These are phyloP conservation scores for Fusarium armeniacum DNA, from an alignment of 2,329 filamentous ascomycete species.

Conservation along the genomic window DNA sequence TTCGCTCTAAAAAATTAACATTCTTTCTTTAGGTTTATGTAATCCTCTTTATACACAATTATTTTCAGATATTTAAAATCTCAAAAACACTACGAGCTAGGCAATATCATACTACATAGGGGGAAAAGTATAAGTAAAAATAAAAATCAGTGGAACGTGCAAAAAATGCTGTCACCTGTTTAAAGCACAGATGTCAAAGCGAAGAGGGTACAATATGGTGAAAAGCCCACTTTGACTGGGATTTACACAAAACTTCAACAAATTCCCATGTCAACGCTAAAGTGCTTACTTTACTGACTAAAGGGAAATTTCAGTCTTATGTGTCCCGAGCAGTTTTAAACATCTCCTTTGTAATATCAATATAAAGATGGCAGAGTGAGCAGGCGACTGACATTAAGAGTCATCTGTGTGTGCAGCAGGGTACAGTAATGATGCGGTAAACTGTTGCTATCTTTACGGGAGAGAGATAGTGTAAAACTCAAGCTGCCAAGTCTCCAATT, in stretches of 20 bases:
- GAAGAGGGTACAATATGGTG: slow-evolving; percentile 5
- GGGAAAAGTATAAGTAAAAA: neutral
- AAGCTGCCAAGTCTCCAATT: neutral
- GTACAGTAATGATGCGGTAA: neutral
- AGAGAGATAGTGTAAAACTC: neutral
- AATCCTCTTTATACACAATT: no score
- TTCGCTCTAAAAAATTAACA: neutral
- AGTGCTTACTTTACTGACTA: neutral
- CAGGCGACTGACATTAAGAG: neutral
- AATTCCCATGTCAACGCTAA: neutral
- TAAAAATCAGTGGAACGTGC: neutral
- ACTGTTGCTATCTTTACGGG: neutral
- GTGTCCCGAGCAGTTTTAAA: neutral
- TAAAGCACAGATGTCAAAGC: slow-evolving; percentile 4
- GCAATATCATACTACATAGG: neutral
- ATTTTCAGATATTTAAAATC: neutral
- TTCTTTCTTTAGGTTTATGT: neutral
- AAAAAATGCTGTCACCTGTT: neutral
- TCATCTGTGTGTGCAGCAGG: neutral
- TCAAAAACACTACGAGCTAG: neutral
- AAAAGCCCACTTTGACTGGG: slow-evolving; percentile 8
- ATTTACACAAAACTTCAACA: neutral
- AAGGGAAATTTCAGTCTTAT: neutral
- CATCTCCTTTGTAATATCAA: neutral
- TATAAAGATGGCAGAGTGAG: neutral